phyloP scores from a whole-genome alignment of 805 yeast species.

The Dipodascus geniculatus region DNA sequence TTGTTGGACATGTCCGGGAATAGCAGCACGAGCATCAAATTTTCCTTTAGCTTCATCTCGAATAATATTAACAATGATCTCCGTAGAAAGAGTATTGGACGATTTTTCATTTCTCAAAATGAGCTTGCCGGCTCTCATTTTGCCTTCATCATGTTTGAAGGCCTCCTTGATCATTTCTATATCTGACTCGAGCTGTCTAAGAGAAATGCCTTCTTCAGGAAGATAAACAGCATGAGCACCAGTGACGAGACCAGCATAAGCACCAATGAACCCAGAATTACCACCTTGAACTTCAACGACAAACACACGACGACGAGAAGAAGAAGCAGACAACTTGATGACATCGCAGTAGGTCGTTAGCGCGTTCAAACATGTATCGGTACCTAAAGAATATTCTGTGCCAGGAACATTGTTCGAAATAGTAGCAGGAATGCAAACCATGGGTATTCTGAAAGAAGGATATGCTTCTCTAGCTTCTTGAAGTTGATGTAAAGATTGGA shows the following conservation, averaged over 20 bases:
- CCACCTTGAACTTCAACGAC: slow-evolving; percentile 99
- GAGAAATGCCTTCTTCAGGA: slow-evolving; percentile 72
- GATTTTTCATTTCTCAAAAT: slow-evolving; percentile 77
- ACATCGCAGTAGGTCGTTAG: slow-evolving; percentile 90
- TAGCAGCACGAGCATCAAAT: slow-evolving; percentile 87
- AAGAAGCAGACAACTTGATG: slow-evolving; percentile 87
- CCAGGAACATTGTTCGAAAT: slow-evolving; percentile 99
- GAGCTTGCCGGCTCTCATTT: slow-evolving; percentile 74
- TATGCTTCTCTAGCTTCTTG: slow-evolving; percentile 63
- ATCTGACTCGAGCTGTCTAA: slow-evolving; percentile 64
- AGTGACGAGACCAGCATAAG: slow-evolving; percentile 69
- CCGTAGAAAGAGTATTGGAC: slow-evolving; percentile 69
- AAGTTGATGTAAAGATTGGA: slow-evolving; percentile 68
- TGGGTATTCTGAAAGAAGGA: slow-evolving; percentile 90
- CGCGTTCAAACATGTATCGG: slow-evolving; percentile 90
- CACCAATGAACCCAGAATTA: slow-evolving; percentile 86
- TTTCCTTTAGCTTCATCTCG: slow-evolving; percentile 62
- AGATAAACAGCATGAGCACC: slow-evolving; percentile 89
- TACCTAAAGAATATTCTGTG: slow-evolving; percentile 88
- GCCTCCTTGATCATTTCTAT: slow-evolving; percentile 55
- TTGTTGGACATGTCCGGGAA: slow-evolving; percentile 98
- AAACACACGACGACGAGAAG: slow-evolving; percentile 87
- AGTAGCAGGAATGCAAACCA: slow-evolving; percentile 89
- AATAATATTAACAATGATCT: slow-evolving; percentile 72
- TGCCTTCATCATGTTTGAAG: slow-evolving; percentile 65